These are phyloP conservation scores for Sorghum bicolor DNA, from an alignment of 176 grass and related monocot genomes.

Conservation along the genomic window Sorghum_bicolor_NCBIv3 NC_012875.2:46114001-46114500, in stretches of 20 bases:
- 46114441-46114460: slow-evolving; percentile 64
- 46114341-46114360: slow-evolving; percentile 57
- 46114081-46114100: background rate
- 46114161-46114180: background rate
- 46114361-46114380: slow-evolving; percentile 32
- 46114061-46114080: background rate
- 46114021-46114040: background rate
- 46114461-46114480: slow-evolving; percentile 49
- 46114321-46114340: slow-evolving; percentile 17
- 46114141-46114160: background rate
- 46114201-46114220: background rate
- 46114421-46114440: slow-evolving; percentile 79
- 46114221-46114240: background rate
- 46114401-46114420: slow-evolving; percentile 55
- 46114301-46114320: too few relatives aligned
- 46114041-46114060: background rate
- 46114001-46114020: background rate
- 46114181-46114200: background rate
- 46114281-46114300: background rate
- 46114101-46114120: background rate
- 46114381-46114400: slow-evolving; percentile 30
- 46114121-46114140: background rate
- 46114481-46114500: slow-evolving; percentile 38
- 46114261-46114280: background rate
- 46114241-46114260: background rate